These are phyloP conservation scores for Neopestalotiopsis sp. DNA, from an alignment of 2,329 filamentous ascomycete genomes.

Conservation along the genomic window DNA sequence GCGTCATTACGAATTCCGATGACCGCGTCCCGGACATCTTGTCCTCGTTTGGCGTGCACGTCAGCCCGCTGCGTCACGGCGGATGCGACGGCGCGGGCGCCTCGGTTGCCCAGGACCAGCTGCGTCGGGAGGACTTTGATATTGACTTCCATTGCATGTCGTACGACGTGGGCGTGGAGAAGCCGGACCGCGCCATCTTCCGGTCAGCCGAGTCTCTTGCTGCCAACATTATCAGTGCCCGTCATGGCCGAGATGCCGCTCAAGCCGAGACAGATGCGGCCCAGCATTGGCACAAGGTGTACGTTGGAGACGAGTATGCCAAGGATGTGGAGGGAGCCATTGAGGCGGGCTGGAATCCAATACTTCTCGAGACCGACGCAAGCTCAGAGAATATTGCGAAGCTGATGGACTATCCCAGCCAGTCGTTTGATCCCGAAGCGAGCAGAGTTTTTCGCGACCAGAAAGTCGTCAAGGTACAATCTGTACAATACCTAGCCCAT, in stretches of 20 bases:
- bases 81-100: not conserved
- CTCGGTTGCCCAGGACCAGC: not conserved
- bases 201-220: constrained; percentile 54
- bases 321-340: constrained; percentile 56
- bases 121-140: constrained; percentile 27
- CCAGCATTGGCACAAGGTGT: constrained; percentile 46
- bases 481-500: not conserved
- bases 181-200: constrained; percentile 63
- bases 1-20: constrained; percentile 68
- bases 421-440: not conserved
- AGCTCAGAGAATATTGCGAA: not conserved
- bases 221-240: constrained; percentile 30
- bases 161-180: constrained; percentile 66
- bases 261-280: constrained; percentile 22
- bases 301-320: constrained; percentile 58
- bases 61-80: constrained; percentile 44
- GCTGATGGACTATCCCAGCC: not conserved
- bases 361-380: constrained; percentile 41
- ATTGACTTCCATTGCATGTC: constrained; percentile 66
- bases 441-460: not conserved
- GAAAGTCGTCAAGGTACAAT: not conserved
- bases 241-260: constrained; percentile 21
- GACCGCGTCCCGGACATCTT: constrained; percentile 61
- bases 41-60: constrained; percentile 54
- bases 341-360: constrained; percentile 50